Conservation (phyloP, 2,329 filamentous ascomycete genomes). For the Fusarium sp. region DNA sequence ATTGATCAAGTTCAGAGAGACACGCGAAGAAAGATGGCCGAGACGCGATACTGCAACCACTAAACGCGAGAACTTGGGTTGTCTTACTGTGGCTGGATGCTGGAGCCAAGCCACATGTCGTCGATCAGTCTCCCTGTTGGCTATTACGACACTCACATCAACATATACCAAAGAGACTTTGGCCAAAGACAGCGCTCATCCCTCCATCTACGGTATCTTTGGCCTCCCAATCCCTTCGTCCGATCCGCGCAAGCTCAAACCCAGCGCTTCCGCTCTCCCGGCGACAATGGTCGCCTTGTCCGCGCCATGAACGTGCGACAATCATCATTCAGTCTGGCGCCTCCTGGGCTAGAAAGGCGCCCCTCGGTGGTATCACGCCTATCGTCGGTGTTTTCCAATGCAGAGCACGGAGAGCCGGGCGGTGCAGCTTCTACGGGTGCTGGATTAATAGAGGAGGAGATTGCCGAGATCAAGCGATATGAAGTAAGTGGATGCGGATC, state of each 20-base stretch:
- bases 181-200: neutral
- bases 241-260: conserved; percentile 4
- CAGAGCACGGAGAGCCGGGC: conserved; percentile 68
- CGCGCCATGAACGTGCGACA: conserved; percentile 61
- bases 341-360: conserved; percentile 54
- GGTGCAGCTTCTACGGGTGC: conserved; percentile 63
- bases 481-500: conserved; percentile 62
- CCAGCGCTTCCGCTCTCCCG: conserved; percentile 9
- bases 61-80: conserved; percentile 38
- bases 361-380: conserved; percentile 71
- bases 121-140: conserved; percentile 26
- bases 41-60: conserved; percentile 43
- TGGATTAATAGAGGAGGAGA: conserved; percentile 88
- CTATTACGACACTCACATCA: conserved; percentile 26
- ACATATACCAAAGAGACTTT: conserved; percentile 11
- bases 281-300: conserved; percentile 52
- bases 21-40: conserved; percentile 7
- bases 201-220: neutral
- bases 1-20: conserved; percentile 1
- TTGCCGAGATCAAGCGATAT: conserved; percentile 97
- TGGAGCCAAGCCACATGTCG: conserved; percentile 37
- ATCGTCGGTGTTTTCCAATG: conserved; percentile 71
- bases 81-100: conserved; percentile 29
- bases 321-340: conserved; percentile 57
- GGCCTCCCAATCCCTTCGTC: neutral